Percentiles rank a stretch among this genome's conserved stretches.
These are phyloP conservation scores for Lophiostoma macrostomum DNA, from an alignment of 495 filamentous ascomycete genomes.

Conservation along the genomic window DNA sequence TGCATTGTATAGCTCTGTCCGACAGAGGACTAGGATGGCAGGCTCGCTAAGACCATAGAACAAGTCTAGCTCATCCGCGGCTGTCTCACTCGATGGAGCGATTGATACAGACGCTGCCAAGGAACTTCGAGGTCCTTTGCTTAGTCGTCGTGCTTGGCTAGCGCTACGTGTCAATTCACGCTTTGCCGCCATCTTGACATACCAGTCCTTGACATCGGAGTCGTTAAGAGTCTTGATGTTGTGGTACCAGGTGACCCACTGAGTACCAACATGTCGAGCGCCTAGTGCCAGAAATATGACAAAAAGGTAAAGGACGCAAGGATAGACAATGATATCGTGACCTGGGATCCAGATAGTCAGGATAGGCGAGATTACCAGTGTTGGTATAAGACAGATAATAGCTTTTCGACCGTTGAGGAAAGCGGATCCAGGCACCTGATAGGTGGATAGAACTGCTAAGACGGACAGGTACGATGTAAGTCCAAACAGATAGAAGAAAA, in stretches of 20 bases:
- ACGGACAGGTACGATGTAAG: constrained; percentile 39
- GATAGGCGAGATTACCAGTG: constrained; percentile 38
- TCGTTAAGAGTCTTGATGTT: constrained; percentile 39
- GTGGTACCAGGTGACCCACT: constrained; percentile 38
- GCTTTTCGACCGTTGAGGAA: constrained; percentile 44
- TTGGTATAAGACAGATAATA: constrained; percentile 35
- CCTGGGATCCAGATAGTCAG: constrained; percentile 31
- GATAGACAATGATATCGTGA: constrained; percentile 37
- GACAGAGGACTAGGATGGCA: constrained; percentile 43
- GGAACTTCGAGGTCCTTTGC: constrained; percentile 13
- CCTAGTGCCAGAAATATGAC: constrained; percentile 33
- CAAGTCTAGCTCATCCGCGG: constrained; percentile 5
- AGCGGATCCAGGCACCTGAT: constrained; percentile 53
- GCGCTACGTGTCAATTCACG: not conserved
- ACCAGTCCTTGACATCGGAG: constrained; percentile 37
- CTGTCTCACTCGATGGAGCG: constrained; percentile 1
- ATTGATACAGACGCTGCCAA: constrained; percentile 19
- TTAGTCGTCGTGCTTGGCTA: constrained; percentile 5
- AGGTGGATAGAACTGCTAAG: constrained; percentile 51
- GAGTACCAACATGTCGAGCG: constrained; percentile 42
- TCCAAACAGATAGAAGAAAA: constrained; percentile 39
- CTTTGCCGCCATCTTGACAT: constrained; percentile 13
- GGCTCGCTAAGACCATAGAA: constrained; percentile 37
- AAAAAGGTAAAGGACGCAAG: constrained; percentile 31
- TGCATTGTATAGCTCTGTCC: constrained; percentile 47